phyloP scores from a whole-genome alignment of 495 filamentous ascomycete species.

The Xylaria intraflava region DNA sequence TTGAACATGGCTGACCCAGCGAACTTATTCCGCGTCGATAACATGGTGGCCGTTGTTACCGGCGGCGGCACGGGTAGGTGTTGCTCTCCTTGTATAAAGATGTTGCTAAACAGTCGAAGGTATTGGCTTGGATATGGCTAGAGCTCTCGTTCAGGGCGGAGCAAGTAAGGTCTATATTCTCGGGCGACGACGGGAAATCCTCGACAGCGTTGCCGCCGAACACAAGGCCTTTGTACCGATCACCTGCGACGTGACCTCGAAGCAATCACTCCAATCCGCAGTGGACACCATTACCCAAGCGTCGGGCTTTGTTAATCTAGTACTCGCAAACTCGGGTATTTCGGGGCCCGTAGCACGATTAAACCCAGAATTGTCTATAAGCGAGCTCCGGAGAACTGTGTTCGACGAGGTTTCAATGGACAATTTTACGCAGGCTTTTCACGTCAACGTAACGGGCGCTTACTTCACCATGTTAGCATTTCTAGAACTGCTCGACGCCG shows the following conservation, averaged over 20 bases:
- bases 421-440: conserved; percentile 44
- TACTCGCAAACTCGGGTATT: conserved; percentile 54
- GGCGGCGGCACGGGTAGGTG: conserved; percentile 51
- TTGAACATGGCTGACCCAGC: conserved; percentile 18
- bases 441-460: conserved; percentile 48
- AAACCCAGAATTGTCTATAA: conserved; percentile 31
- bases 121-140: conserved; percentile 53
- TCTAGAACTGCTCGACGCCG: conserved; percentile 48
- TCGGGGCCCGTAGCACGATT: conserved; percentile 34
- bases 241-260: conserved; percentile 50
- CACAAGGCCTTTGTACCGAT: conserved; percentile 43
- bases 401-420: conserved; percentile 40
- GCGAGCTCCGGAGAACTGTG: conserved; percentile 39
- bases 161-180: conserved; percentile 61
- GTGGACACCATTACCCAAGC: conserved; percentile 43
- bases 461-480: conserved; percentile 53
- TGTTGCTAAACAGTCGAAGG: conserved; percentile 29
- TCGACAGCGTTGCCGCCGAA: conserved; percentile 36
- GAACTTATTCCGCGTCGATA: conserved; percentile 49
- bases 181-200: conserved; percentile 46
- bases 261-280: conserved; percentile 45
- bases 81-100: neutral
- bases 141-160: conserved; percentile 51
- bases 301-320: conserved; percentile 47
- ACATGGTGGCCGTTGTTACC: conserved; percentile 56